phyloP scores from a whole-genome alignment of 305 asterid species.

The Fraxinus sp. region DNA sequence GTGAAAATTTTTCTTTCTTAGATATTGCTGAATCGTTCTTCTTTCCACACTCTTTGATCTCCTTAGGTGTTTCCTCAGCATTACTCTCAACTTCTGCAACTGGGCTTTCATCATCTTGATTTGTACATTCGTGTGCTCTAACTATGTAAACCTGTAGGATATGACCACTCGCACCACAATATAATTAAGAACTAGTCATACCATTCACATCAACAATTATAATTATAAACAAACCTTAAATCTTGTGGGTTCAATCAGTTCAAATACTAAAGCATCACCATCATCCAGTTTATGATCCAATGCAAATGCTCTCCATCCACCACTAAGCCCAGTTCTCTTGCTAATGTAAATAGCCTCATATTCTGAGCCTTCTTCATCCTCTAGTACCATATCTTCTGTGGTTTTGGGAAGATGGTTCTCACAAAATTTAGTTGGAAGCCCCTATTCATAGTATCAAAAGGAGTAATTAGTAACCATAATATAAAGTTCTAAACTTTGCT shows the following conservation, averaged over 20 bases:
- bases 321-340: constrained; percentile 77
- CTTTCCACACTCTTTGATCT: constrained; percentile 22
- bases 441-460: constrained; percentile 41
- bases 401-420: constrained; percentile 58
- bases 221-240: constrained; percentile 56
- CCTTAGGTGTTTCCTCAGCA: constrained; percentile 33
- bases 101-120: constrained; percentile 8
- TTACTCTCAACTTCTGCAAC: constrained; percentile 26
- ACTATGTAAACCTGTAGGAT: constrained; percentile 62
- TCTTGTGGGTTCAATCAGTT: constrained; percentile 63
- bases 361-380: constrained; percentile 61
- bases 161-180: neutral
- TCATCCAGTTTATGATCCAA: constrained; percentile 83
- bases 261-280: constrained; percentile 84
- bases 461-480: neutral
- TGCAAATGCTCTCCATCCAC: constrained; percentile 97
- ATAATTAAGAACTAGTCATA: neutral
- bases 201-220: neutral
- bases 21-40: constrained; percentile 30
- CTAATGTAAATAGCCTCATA: constrained; percentile 59
- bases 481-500: neutral
- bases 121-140: constrained; percentile 42
- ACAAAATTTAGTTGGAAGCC: constrained; percentile 71
- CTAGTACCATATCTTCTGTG: constrained; percentile 56
- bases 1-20: constrained; percentile 29